Conservation (phyloP, 2,329 filamentous ascomycete genomes). For the Lachnellula cervina region DNA sequence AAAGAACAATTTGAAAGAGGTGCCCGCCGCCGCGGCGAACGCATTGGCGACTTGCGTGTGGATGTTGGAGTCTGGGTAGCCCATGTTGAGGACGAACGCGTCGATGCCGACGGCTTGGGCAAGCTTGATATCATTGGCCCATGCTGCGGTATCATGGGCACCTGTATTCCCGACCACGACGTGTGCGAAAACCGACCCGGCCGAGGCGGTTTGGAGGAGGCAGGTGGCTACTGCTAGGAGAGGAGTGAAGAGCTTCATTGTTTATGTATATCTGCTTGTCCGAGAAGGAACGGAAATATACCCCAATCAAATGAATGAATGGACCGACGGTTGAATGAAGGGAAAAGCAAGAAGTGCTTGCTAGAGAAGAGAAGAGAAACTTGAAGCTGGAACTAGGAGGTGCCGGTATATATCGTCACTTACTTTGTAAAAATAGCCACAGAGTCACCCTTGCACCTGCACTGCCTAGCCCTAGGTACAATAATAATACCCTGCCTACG, state of each 20-base stretch:
- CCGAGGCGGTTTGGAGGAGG: slow-evolving; percentile 5
- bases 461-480: too few relatives aligned
- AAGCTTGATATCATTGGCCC: slow-evolving; percentile 31
- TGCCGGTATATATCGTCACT: too few relatives aligned
- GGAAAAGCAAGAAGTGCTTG: too few relatives aligned
- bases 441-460: too few relatives aligned
- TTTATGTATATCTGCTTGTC: neutral
- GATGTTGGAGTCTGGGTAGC: slow-evolving; percentile 30
- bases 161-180: slow-evolving; percentile 32
- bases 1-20: slow-evolving; percentile 30
- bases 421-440: too few relatives aligned
- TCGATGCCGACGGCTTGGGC: slow-evolving; percentile 35
- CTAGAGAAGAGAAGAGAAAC: too few relatives aligned
- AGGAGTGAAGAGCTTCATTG: slow-evolving; percentile 13
- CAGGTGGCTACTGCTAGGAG: slow-evolving; percentile 4
- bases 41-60: slow-evolving; percentile 32
- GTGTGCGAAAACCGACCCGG: slow-evolving; percentile 28
- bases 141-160: slow-evolving; percentile 28
- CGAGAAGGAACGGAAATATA: neutral
- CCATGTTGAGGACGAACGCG: slow-evolving; percentile 35
- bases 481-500: too few relatives aligned
- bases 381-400: too few relatives aligned
- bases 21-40: slow-evolving; percentile 30
- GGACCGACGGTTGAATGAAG: too few relatives aligned
- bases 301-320: neutral